Evolutionary conservation across 257 asterid species (phyloP).

Genomic region (Nicotiana sylvestris): DNA sequence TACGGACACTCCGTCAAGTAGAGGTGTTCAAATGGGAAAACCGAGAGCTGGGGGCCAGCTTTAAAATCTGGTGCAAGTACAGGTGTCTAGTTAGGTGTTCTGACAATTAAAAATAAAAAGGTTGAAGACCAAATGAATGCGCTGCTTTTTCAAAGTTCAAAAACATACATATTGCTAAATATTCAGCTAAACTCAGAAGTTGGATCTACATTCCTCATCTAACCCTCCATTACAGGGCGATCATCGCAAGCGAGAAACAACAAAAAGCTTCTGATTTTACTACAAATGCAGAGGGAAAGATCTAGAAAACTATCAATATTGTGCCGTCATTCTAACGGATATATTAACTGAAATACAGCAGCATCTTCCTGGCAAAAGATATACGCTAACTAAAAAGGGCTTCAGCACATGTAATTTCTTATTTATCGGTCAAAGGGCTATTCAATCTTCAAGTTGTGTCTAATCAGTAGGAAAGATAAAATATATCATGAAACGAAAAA

Average conservation of each 20-base stretch:
- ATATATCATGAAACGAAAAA: neutral
- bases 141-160: neutral
- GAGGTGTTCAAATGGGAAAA: neutral
- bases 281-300: neutral
- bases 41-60: neutral
- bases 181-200: neutral
- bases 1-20: neutral
- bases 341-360: neutral
- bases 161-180: neutral
- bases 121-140: neutral
- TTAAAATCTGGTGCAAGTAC: neutral
- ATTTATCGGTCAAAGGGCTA: neutral
- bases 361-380: neutral
- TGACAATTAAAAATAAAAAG: neutral
- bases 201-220: neutral
- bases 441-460: neutral
- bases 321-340: neutral
- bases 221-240: neutral
- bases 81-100: neutral
- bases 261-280: neutral
- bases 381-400: neutral
- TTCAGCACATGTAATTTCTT: neutral
- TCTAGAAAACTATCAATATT: neutral
- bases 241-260: neutral
- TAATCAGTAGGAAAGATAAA: neutral